Evolutionary conservation across 2,329 filamentous ascomycete species (phyloP), one percentile per base, ranked within the genome.

Genomic region (Gnomoniopsis smithogilvyi): DNA sequence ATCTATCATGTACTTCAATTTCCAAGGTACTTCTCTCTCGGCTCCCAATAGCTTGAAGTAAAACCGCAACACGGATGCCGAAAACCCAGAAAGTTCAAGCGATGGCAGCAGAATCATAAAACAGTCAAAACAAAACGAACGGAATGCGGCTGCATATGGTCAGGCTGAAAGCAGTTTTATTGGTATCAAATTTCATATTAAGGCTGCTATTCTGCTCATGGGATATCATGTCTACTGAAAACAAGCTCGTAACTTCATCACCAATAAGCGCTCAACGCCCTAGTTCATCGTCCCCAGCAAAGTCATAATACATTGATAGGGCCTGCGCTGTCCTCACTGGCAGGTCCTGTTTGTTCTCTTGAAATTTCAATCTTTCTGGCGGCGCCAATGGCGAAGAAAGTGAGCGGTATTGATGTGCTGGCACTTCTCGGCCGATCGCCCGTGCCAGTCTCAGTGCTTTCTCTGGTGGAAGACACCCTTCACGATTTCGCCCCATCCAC

Each of bases 401-500:
- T 30, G 26, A 30, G 26, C 8, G 26, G 26, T 30, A 8, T 41
- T n/a, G 17, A 7, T 41, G 4, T 41, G 12, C 36, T 41, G 36
- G n/a, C 41, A 45, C 17, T 45, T 6, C 36, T 11, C 41, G 21
- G 41, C 17, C 15, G 6, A 19, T 12, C 21, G 14, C 34, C 19
- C 22, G 21, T 14, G n/a, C 19, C 33, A 17, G 6, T 19, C 21
- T 60, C 54, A 61, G 47, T 66, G 61, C 59, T 67, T 67, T 66
- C 71, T 74, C 45, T 75, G 74, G 46, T 75, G 74, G 50, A 80
- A 65, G 17, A 74, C 69, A 49, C 74, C 74, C 48, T 78, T 76
- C 8, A 73, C 67, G 22, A 80, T 66, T 2, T 76, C 80, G 46
- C 76, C 76, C 1, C 58, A 63, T 19, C 80, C 80, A 36, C 78